phyloP scores from a whole-genome alignment of 78 protist species.

The Dictyostelium capitatum region DNA sequence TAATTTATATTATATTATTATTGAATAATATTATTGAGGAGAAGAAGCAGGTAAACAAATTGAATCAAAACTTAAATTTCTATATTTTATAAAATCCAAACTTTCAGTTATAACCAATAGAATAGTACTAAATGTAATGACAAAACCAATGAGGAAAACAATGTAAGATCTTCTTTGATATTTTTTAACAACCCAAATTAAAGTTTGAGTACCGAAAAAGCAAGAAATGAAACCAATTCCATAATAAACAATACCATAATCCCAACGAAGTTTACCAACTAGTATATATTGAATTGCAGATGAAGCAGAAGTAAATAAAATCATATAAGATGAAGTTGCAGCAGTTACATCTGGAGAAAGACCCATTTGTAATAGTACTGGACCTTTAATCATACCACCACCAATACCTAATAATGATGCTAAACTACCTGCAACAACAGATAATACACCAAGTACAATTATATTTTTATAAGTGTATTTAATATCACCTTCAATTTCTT shows the following conservation, averaged over 20 bases:
- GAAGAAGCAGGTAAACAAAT: conserved; percentile 33
- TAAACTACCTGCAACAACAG: conserved; percentile 55
- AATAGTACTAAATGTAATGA: conserved; percentile 52
- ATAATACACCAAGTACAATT: conserved; percentile 12
- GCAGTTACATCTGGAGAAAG: conserved; percentile 67
- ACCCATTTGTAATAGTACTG: conserved; percentile 76
- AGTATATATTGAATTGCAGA: conserved; percentile 69
- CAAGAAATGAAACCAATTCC: conserved; percentile 58
- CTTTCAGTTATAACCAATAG: conserved; percentile 47
- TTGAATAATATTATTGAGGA: not conserved
- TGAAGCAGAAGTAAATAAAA: conserved; percentile 67
- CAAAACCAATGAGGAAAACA: conserved; percentile 44
- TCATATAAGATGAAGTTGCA: conserved; percentile 78
- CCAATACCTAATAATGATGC: conserved; percentile 81
- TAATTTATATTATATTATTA: not conserved
- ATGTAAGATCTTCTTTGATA: conserved; percentile 67
- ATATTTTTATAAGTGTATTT: conserved; percentile 41
- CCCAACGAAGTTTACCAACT: conserved; percentile 61
- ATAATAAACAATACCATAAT: conserved; percentile 67
- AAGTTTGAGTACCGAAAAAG: conserved; percentile 63
- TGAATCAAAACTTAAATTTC: conserved; percentile 47
- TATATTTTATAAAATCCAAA: conserved; percentile 51
- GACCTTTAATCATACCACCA: conserved; percentile 85
- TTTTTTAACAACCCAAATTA: conserved; percentile 64
- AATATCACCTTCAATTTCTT: conserved; percentile 68